Evolutionary conservation across 73 alveolate species (phyloP).

Genomic region (Durusdinium trenchii): DNA sequence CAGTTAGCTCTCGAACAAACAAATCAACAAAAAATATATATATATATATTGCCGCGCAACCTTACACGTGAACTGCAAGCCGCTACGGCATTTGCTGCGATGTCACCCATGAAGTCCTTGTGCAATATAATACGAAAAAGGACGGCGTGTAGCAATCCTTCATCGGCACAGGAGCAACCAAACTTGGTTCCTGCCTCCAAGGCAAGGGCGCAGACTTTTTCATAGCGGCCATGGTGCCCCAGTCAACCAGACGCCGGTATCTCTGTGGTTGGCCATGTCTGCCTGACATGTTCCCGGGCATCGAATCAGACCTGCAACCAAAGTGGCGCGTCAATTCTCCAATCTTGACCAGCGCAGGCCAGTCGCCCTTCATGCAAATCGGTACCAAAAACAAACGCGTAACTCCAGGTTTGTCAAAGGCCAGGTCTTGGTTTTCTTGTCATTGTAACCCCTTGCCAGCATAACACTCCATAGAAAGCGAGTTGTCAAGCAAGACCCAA

Average conservation of each 20-base stretch:
- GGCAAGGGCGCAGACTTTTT: background rate
- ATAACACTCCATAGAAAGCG: background rate
- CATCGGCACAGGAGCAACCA: background rate
- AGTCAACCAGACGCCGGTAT: constrained; percentile 26
- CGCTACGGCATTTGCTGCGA: constrained; percentile 17
- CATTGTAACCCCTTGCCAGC: background rate
- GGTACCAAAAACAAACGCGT: background rate
- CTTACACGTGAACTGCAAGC: no score
- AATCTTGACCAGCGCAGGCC: constrained; percentile 13
- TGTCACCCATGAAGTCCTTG: constrained; percentile 20
- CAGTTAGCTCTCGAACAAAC: no score
- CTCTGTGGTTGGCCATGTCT: background rate
- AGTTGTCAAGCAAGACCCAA: background rate
- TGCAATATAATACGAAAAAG: constrained; percentile 15
- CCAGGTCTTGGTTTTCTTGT: background rate
- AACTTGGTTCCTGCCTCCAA: background rate
- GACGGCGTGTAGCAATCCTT: background rate
- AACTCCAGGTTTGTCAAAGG: background rate
- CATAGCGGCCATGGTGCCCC: background rate
- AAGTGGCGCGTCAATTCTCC: background rate
- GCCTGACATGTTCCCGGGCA: background rate
- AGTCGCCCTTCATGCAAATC: constrained; percentile 22
- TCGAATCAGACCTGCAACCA: no score
- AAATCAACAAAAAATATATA: no score
- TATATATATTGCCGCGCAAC: no score